Base-by-base conservation (phyloP, 208 protist genomes). In the Wallacemonas sp. region DNA sequence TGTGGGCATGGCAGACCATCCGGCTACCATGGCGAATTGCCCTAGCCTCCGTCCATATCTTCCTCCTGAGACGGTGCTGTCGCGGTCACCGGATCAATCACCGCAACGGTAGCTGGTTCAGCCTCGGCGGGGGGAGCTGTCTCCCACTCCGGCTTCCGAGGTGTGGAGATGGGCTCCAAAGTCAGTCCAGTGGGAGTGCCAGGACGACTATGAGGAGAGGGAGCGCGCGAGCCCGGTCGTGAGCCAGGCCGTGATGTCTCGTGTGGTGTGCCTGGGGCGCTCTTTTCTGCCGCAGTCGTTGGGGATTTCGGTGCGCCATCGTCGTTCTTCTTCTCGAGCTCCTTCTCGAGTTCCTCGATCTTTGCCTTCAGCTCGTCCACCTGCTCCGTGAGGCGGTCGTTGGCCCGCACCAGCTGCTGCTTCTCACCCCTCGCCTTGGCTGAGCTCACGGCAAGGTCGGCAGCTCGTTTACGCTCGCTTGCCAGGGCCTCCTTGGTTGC, bases 401-500 rank as follows among this genome's bases (percentile, higher is more conserved):
- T 91, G 24, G 61, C 66, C 56, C 70, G 70, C 6, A 62, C 73
- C 14, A 90, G 54, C 49, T 81, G 68, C 59, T 79, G 64, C 64
- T 86, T 68, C 60, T 91, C 79, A 0, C 69, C 75, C 3, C 79
- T 75, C 4, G 87, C 46, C 72, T 91, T 90, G 1, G 82, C 81
- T 17, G 75, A 59, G 56, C 55, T 77, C 34, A 93, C 60, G 26
- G 84, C 77, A 24, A 91, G 36, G 33, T 93, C 84, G 17, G 86
- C 82, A 33, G 70, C 78, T 33, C 79, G 72, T 66, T 82, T 88
- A 19, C 84, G 80, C 61, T 91, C 84, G 33, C 62, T 85, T 27
- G 75, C 71, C 22, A 95, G 62, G 30, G 82, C 76, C 56, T 91
- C 86, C 63, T 88, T 90, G 30, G 76, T 67, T 56, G 92, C 84